A percentile compares a stretch with the other conserved stretches of the same genome.
Conservation (phyloP, 495 filamentous ascomycete genomes). For the Podospora pseudoanserina region DNA sequence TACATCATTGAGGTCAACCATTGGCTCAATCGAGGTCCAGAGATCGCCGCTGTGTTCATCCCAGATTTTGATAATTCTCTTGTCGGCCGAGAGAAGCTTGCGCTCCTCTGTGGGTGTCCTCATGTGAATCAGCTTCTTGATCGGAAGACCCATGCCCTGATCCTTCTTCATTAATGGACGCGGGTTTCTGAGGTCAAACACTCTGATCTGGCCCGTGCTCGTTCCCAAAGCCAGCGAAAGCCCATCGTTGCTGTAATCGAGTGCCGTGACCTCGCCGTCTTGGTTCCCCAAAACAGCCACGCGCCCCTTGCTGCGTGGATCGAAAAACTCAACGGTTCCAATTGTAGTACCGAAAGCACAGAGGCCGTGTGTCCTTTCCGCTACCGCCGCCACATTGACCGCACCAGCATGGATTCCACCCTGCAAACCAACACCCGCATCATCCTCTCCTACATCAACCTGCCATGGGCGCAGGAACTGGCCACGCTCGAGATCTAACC, state of each 20-base stretch:
- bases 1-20: conserved; percentile 89
- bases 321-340: conserved; percentile 97
- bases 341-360: conserved; percentile 92
- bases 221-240: conserved; percentile 85
- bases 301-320: conserved; percentile 74
- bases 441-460: conserved; percentile 82
- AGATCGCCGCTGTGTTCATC: conserved; percentile 73
- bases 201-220: conserved; percentile 79
- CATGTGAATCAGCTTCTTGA: conserved; percentile 85
- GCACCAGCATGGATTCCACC: conserved; percentile 76
- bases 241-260: conserved; percentile 82
- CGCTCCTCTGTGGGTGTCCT: conserved; percentile 72
- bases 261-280: conserved; percentile 74
- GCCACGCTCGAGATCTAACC: conserved; percentile 77
- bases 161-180: conserved; percentile 83
- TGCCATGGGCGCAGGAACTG: conserved; percentile 78
- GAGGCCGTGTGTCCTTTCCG: conserved; percentile 85
- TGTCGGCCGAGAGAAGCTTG: conserved; percentile 88
- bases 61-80: conserved; percentile 96
- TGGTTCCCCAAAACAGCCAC: conserved; percentile 68
- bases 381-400: conserved; percentile 87
- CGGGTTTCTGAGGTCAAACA: conserved; percentile 91
- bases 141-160: conserved; percentile 92
- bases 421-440: conserved; percentile 67
- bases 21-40: conserved; percentile 93